Base-by-base conservation (phyloP, 2,329 filamentous ascomycete genomes). In the Fusarium austroafricanum region DNA sequence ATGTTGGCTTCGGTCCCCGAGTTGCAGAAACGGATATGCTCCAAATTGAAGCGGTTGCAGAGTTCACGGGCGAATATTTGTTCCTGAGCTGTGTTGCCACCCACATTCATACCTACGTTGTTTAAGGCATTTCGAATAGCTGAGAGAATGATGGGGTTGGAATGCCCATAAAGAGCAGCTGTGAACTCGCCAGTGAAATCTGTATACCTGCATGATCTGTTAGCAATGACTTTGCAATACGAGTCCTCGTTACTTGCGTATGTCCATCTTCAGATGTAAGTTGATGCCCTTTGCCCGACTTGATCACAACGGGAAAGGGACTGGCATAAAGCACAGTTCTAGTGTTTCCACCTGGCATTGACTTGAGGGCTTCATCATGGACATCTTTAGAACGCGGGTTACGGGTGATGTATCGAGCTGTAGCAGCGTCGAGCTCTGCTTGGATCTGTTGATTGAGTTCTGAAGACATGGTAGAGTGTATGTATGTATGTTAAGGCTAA, bases 91-190 rank as follows among this genome's bases (percentile, higher is more conserved):
- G 82, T 86, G 3, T 84, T 83, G 0, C 80, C 83, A 7, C 89
- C 86, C 17, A 88, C 80, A 60, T 83, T 88, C 66, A 89, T 75
- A 6, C 89, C 88, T 3, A 79, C 75, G 8, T 77, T 75, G 3
- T 80, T 71, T 5, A 88, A 71, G 2, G 83, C 80, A 8, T 79
- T 67, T 12, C 75, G 59, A 23, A 91, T 78, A 1, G 88, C 82
- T 1, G 77, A 69, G 5, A 81, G 74, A 55, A 92, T 86, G 3
- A 79, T 68, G 0, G 85, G 83, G 53, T 90, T 82, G 2, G 86
- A 89, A 76, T 92, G 89, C 0, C 90, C 90, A 71, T 87, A 91
- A 14, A 92, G 80, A 3, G 86, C 88, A 2, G 90, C 90, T 1
- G 87, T 87, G 71, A 87, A 87, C 75, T 92, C 89, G 33, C 85